These are phyloP conservation scores for Zymoseptoria pseudotritici DNA, from an alignment of 2,329 filamentous ascomycete species.

Conservation along the genomic window DNA sequence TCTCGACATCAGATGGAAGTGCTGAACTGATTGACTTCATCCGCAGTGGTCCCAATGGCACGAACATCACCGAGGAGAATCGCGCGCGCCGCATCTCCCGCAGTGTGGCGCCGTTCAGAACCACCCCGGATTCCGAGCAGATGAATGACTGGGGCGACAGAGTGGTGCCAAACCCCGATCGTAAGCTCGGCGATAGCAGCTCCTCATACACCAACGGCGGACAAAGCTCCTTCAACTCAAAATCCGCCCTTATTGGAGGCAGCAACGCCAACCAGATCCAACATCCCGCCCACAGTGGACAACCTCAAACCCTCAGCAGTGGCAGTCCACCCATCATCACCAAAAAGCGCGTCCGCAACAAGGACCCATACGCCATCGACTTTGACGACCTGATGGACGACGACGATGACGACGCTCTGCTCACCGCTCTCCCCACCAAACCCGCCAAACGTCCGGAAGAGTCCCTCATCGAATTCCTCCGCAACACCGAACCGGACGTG, in stretches of 20 bases:
- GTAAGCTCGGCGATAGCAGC: conserved; percentile 10
- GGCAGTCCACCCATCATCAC: conserved; percentile 3
- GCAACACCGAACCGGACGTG: conserved; percentile 53
- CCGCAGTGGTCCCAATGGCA: conserved; percentile 62
- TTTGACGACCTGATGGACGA: conserved; percentile 52
- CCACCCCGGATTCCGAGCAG: conserved; percentile 80
- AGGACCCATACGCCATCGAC: conserved; percentile 92
- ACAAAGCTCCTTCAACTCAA: conserved; percentile 38
- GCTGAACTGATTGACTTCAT: conserved; percentile 95
- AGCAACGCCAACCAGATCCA: conserved; percentile 5
- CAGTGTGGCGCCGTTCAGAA: conserved; percentile 75
- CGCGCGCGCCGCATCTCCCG: conserved; percentile 66
- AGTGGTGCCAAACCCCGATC: conserved; percentile 3
- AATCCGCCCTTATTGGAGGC: conserved; percentile 17
- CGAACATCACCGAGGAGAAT: conserved; percentile 28
- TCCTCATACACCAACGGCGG: conserved; percentile 1
- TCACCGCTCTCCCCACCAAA: conserved; percentile 38
- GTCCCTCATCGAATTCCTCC: conserved; percentile 66
- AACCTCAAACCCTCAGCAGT: conserved; percentile 10
- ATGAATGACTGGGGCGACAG: conserved; percentile 39
- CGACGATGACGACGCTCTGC: conserved; percentile 39
- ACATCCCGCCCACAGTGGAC: conserved; percentile 13
- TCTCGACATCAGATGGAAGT: conserved; percentile 58
- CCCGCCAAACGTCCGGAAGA: conserved; percentile 44
- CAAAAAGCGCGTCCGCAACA: conserved; percentile 68